Evolutionary conservation across 768 basidiomycete genomes (phyloP), one percentile per base, ranked within the genome.

Genomic region (Crucibulum laeve): DNA sequence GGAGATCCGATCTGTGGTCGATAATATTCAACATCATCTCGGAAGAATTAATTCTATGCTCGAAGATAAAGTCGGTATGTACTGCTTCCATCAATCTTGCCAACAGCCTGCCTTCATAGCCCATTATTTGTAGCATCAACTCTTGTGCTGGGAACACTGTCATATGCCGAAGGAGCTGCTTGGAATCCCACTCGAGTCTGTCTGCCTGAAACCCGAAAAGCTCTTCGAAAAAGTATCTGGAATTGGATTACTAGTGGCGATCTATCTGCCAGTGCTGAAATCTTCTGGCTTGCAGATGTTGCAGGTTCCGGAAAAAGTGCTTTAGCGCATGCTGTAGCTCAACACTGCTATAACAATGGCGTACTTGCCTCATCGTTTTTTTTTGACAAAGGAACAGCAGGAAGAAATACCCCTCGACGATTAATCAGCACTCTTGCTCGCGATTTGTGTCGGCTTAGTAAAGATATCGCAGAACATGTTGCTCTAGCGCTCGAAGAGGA

Each of bases 261-360:
- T 21, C 21, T 5, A n/a, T 18, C 43, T 6, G 18, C 8, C 10
- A 18, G 35, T 7, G 43, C 45, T 23, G 45, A 50, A 38, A 48
- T 54, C 5, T 52, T 43, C 33, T 50, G 52, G 28, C 15, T 59
- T 24, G 43, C 42, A 19, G 55, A 54, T 18, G 53, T 48, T 5
- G 53, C 54, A 1, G 57, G 57, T 4, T 47, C 21, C 25, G 57
- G 57, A 7, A 59, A 59, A 40, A 53, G 47, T 22, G 51, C 52
- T 2, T 36, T 57, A 8, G 54, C 56, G 8, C 52, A 58, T 25
- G 40, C 50, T 15, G 37, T 56, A 24, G 57, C 56, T 14, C 21
- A 40, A 26, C 10, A 15, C 32, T 55, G 51, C 37, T 46, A 32
- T 8, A 14, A 53, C 10, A 25, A 21, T 17, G 43, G 45, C 0